These are phyloP conservation scores for Paecilomyces niveus DNA, from an alignment of 2,329 filamentous ascomycete genomes.

Conservation along the genomic window DNA sequence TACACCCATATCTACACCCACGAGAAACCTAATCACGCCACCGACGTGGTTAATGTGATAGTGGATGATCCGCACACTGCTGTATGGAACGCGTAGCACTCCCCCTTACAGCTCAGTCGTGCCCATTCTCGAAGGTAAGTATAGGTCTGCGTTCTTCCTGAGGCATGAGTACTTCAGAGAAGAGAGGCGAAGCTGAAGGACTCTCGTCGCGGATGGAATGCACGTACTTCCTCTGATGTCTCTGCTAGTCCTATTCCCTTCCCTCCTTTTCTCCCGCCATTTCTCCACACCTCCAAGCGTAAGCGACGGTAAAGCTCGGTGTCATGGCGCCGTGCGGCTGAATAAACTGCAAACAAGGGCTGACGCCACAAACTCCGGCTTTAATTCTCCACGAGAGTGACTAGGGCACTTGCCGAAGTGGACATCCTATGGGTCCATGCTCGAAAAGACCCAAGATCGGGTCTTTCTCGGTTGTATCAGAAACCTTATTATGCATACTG, in stretches of 20 bases:
- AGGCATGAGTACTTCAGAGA: too few species aligned
- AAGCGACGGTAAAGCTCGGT: not conserved
- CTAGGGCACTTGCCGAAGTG: not conserved
- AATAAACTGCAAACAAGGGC: not conserved
- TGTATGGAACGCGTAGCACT: too few species aligned
- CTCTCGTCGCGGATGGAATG: not conserved
- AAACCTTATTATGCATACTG: not conserved
- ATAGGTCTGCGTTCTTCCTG: too few species aligned
- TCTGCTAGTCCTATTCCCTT: not conserved
- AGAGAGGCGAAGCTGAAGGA: too few species aligned
- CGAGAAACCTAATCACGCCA: too few species aligned
- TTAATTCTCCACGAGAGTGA: not conserved
- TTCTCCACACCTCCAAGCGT: not conserved
- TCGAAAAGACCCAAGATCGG: not conserved
- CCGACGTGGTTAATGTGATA: too few species aligned
- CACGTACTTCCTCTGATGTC: not conserved
- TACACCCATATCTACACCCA: too few species aligned
- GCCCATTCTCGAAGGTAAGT: too few species aligned
- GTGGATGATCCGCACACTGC: too few species aligned
- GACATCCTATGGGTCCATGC: not conserved
- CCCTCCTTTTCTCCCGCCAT: not conserved
- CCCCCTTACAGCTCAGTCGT: too few species aligned
- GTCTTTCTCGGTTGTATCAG: not conserved
- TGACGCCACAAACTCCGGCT: not conserved
- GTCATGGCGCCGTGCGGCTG: not conserved